These are phyloP conservation scores for Lipomyces yamadae DNA, from an alignment of 805 yeast genomes.

Conservation along the genomic window DNA sequence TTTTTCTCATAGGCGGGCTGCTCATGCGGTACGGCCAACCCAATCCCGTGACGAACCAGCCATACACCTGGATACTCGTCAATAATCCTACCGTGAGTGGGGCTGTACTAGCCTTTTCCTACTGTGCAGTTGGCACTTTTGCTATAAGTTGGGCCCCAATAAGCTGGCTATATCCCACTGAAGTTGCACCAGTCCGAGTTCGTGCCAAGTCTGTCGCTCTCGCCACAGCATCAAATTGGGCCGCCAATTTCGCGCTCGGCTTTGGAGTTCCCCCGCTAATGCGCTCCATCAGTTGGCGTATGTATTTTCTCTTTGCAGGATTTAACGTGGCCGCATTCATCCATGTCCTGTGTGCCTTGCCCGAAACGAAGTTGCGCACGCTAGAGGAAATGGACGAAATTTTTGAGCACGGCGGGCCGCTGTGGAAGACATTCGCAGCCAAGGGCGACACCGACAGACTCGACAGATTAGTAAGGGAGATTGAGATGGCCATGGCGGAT, in stretches of 20 bases:
- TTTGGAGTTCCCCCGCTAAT: constrained; percentile 43
- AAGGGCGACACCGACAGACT: neutral
- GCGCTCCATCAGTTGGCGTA: constrained; percentile 42
- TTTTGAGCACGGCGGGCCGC: constrained; percentile 48
- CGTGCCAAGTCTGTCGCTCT: constrained; percentile 43
- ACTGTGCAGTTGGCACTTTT: constrained; percentile 61
- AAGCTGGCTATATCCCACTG: constrained; percentile 69
- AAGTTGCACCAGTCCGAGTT: constrained; percentile 62
- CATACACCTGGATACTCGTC: constrained; percentile 49
- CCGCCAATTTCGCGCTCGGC: constrained; percentile 53
- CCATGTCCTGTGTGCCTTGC: constrained; percentile 67
- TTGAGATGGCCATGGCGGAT: neutral
- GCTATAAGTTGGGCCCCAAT: constrained; percentile 59
- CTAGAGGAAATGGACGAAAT: constrained; percentile 34
- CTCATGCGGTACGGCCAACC: constrained; percentile 1
- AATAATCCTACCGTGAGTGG: constrained; percentile 59
- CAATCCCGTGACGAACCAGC: constrained; percentile 55
- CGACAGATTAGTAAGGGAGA: constrained; percentile 9
- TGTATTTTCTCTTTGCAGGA: constrained; percentile 69
- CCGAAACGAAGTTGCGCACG: constrained; percentile 82
- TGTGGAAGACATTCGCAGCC: constrained; percentile 11
- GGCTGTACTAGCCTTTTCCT: constrained; percentile 55
- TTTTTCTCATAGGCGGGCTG: constrained; percentile 60
- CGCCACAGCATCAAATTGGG: constrained; percentile 68
- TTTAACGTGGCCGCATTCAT: constrained; percentile 43